Evolutionary conservation across 768 basidiomycete species (phyloP), one percentile per base, ranked within the genome.

Genomic region (Hebeloma cylindrosporum): DNA sequence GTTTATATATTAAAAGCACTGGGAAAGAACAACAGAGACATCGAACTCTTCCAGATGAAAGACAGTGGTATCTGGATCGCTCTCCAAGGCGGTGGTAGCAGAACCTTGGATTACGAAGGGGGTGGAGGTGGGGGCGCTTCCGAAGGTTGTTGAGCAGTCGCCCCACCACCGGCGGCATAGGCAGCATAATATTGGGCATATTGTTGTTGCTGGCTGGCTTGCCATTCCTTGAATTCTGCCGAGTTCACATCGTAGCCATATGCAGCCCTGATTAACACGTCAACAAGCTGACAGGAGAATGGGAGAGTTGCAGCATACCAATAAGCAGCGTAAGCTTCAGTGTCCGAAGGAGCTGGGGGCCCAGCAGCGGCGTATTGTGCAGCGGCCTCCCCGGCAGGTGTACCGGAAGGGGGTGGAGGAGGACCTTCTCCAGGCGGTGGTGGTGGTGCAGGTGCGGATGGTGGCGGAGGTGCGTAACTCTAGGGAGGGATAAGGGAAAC

Each of bases 171-270:
- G 16, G 37, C 20, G 18, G 58, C 61, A 46, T 84, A 79, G 23
- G 74, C 65, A 11, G 77, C 74, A 57, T 89, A 88, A 62, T 88
- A 88, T 47, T 87, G 83, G 10, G 73, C 74, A 54, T 90, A 88
- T 56, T 83, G 82, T 48, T 79, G 74, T 56, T 85, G 82, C 52
- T 87, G 84, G 50, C 79, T 79, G 7, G 83, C 80, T 28, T 79
- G 79, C 88, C 88, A 90, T 55, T 86, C 79, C 61, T 88, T 89
- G 62, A 90, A 91, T 55, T 89, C 78, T 2, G 75, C 58, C 3
- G 89, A 86, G 59, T 90, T 91, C 48, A 90, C 83, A 54, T 92
- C 89, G 62, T 91, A 91, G 8, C 88, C 88, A 57, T 88, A 89
- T 4, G 84, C 82, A 48, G 88, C 83, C 88, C 88, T 89, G 45